Base-by-base conservation (phyloP, 1,284 basidiomycete genomes). In the Golubevia sp. region DNA sequence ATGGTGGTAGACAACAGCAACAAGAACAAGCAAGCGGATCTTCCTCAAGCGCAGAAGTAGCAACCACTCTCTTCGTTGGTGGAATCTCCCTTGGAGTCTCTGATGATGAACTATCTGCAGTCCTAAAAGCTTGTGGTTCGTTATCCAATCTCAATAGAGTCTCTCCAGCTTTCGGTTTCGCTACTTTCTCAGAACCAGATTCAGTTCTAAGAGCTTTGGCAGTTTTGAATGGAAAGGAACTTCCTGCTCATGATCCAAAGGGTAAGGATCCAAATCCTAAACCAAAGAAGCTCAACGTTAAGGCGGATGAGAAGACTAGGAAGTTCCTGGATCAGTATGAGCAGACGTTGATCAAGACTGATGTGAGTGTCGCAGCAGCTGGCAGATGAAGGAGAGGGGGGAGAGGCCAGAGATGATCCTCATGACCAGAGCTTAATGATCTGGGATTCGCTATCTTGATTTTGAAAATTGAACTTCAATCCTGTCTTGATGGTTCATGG, bases 131-230 rank as follows among this genome's bases (percentile, higher is more conserved):
- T 24, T 97, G 94, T 81, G 95, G 95, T 23, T 88, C 90, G 2
- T 86, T 97, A 58, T 89, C 90, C 64, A 92, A 91, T 2, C 91
- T 97, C 85, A 97, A 96, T 76, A 90, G 94, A 7, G 89, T 95
- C 13, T 93, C 93, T 2, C 93, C 95, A 85, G 93, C 93, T 2
- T 97, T 97, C 77, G 95, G 93, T 2, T 98, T 97, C 83, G 94
- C 93, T 48, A 91, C 93, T 79, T 97, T 89, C 77, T 91, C 94
- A 79, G 92, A 93, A 63, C 92, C 94, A 20, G 92, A 94, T 78
- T 89, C 91, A 67, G 93, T 94, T 3, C 84, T 94, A 67, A 88
- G 93, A 65, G 92, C 92, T 55, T 86, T 96, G 70, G 85, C 88
- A 21, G 87, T 95, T 61, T 86, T 97, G 69, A 93, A 96, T 81